Evolutionary conservation across 2,329 filamentous ascomycete species (phyloP), one percentile per base, ranked within the genome.

Genomic region (Cordyceps farinosa): DNA sequence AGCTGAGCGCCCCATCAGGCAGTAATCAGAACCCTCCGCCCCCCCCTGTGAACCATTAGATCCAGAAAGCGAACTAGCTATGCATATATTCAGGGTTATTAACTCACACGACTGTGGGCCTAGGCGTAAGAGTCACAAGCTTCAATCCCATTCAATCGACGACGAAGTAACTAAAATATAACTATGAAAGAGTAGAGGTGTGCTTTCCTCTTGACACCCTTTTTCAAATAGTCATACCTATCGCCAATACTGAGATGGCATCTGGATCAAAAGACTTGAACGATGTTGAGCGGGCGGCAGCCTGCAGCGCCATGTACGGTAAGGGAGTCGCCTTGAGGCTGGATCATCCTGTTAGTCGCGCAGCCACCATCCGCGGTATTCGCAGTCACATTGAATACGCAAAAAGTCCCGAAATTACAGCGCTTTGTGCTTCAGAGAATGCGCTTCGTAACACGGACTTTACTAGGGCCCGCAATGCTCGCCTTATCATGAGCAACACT

Each of bases 401-500:
- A n/a, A n/a, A 47, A 57, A 47, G 54, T 34, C 40, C 54, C 54
- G 40, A 57, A 27, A 57, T 57, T 11, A 57, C 54, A 17, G 40
- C 40, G 27, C 54, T 57, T 27, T 57, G 54, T 27, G 2, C 54
- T 47, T 47, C 40, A 34, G 36, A 55, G 36, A 55, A 55, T 32
- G 40, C 40, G 13, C 11, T 22, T n/a, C 42, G 27, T 11, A 57
- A 57, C 17, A 5, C 29, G 3, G 54, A 57, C 42, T 57, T 57
- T 36, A 13, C 29, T 11, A 47, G 62, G 50, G 38, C 66, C 65
- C 66, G 59, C 3, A 74, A 77, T 64, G 74, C 76, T 6, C 69
- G 75, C 22, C 61, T 66, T 7, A 76, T 76, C 56, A 77, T 78
- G 74, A 77, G 74, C 66, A 71, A 74, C 30, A 58, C 38, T 1